Base-by-base conservation (phyloP, 208 protist species). In the Plasmodiophora brassicae region DNA sequence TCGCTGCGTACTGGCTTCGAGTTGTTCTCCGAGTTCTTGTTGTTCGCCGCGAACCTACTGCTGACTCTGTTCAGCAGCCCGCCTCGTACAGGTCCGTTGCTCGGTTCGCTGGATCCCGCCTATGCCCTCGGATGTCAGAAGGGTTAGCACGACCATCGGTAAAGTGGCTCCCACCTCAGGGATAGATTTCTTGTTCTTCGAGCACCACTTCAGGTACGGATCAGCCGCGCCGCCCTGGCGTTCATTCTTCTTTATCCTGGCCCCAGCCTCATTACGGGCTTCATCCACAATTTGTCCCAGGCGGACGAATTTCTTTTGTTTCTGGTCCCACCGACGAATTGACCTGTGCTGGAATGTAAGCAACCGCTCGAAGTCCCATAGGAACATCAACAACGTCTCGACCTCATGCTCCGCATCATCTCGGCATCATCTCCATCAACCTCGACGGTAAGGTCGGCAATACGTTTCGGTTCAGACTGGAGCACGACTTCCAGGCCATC, bases 271-370 rank as follows among this genome's bases (percentile, higher is more conserved):
- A 78, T 78, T 78, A 5, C 65, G 65, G 5, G n/a, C n/a, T 14
- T 57, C 50, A 78, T 78, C n/a, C 10, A 5, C 14, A 5, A 5
- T 38, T 14, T 32, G 10, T 44, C 65, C 65, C 5, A 78, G 5
- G n/a, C 65, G 65, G 41, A 78, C 65, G n/a, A 36, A 78, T 32
- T 78, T 78, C 65, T 78, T 78, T 38, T 78, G 32, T 32, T 78
- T 78, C 65, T 78, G 65, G n/a, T 78, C 65, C 65, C 65, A 78
- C 41, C 65, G 65, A 78, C 65, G 65, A 78, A 78, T 78, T 8
- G 65, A 38, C n/a, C n/a, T n/a, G n/a, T n/a, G n/a, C n/a, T n/a
- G n/a, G n/a, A n/a, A n/a, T n/a, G n/a, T n/a, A n/a, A n/a, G n/a
- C n/a, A n/a, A n/a, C n/a, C n/a, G n/a, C n/a, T n/a, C n/a, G n/a